Evolutionary conservation across 352 stramenopile genomes (phyloP), one percentile per base, ranked within the genome.

Genomic region (Pilasporangium apinafurcum): DNA sequence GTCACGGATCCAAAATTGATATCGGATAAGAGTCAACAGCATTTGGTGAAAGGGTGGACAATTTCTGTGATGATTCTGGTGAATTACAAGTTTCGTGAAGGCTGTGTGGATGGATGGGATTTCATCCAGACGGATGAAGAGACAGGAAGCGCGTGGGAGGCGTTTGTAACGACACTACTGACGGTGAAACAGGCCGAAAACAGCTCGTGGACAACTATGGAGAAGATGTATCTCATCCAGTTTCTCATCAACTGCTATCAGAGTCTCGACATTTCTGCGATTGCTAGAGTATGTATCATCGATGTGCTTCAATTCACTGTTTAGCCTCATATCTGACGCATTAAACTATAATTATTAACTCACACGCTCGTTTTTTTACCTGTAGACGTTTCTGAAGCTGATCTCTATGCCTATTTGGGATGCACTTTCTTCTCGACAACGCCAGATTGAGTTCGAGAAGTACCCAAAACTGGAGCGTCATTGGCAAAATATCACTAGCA

Each of bases 391-490:
- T 40, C 54, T 89, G n/a, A 65, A 70, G 43, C 62, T 86, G 24
- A 66, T 63, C 35, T 89, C 80, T n/a, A 51, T 92, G 8, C 52
- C 65, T 1, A 60, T 76, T 20, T 92, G 80, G 80, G 66, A 37
- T 4, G 56, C 68, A 26, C 55, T 92, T 8, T 86, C 76, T 7
- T 18, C 66, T 4, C 67, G 51, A 8, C 80, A 92, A 54, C 62
- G 76, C 8, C 48, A 60, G 21, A 33, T 92, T 8, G 80, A 85
- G 47, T 89, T 89, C 39, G 46, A 76, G 20, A 36, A 59, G 25
- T 66, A 80, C 36, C 76, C 74, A 8, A 86, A 86, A 45, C 64
- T 92, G 16, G 61, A 73, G 45, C 62, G 67, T 18, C 80, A 83
- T 49, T 92, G 72, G 69, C 54, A 72, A 28, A 83, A 72, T 37